These are phyloP conservation scores for Miscanthus lutarioriparius DNA, from an alignment of 176 grass and related monocot genomes.

Conservation along the genomic window DNA sequence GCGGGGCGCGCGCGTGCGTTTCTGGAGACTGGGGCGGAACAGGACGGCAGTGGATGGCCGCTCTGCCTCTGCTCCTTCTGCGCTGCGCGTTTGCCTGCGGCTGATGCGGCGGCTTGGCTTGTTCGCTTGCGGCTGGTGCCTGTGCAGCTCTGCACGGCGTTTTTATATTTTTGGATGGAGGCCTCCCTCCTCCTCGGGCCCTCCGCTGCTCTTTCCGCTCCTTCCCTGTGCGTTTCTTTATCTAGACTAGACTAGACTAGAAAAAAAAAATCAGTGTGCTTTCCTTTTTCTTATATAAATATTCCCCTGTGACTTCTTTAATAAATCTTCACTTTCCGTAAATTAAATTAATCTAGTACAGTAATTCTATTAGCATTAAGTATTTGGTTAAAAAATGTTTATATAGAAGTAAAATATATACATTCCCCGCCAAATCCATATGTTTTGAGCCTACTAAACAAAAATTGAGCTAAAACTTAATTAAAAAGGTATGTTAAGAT, in stretches of 20 bases:
- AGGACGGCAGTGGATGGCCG: constrained; percentile 21
- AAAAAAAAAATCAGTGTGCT: background rate
- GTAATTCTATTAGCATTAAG: background rate
- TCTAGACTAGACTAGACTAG: background rate
- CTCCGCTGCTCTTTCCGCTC: background rate
- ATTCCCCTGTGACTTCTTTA: background rate
- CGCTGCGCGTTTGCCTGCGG: background rate
- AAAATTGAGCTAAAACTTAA: background rate
- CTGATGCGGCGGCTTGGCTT: constrained; percentile 8
- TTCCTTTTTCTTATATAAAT: background rate
- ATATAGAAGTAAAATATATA: background rate
- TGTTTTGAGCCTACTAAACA: background rate
- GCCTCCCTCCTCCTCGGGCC: constrained; percentile 6
- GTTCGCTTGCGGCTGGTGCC: constrained; percentile 16
- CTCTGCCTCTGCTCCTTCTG: constrained; percentile 40
- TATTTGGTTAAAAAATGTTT: background rate
- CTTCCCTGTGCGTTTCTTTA: background rate
- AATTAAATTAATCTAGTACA: background rate
- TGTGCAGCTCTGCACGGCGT: constrained; percentile 5
- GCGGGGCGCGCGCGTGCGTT: constrained; percentile 28
- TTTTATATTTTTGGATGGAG: constrained; percentile 38
- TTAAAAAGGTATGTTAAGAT: background rate
- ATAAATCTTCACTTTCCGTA: background rate
- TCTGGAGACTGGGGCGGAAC: constrained; percentile 34
- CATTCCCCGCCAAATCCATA: too few relatives aligned